A percentile compares a stretch with the other conserved stretches of the same genome.
These are phyloP conservation scores for Colletotrichum destructivum DNA, from an alignment of 2,329 filamentous ascomycete genomes.

Conservation along the genomic window DNA sequence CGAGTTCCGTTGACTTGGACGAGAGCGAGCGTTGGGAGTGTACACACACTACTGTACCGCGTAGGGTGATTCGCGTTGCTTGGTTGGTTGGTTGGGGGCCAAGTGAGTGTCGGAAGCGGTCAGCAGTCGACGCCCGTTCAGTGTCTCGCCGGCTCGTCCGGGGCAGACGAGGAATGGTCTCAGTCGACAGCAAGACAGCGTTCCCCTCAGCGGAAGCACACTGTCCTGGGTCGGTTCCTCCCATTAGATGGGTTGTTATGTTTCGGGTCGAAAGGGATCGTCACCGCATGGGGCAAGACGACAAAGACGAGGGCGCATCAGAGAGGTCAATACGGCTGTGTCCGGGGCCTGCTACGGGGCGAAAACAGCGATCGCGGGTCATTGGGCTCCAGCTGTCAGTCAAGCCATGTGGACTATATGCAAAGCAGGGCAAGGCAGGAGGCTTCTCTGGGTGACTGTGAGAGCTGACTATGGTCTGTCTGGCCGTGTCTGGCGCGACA, in stretches of 20 bases:
- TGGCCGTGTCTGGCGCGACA: not conserved
- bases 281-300: conserved; percentile 8
- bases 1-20: not conserved
- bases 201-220: conserved; percentile 10
- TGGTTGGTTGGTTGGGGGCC: not conserved
- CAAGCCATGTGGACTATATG: not conserved
- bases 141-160: conserved; percentile 30
- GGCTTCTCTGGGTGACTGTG: not conserved
- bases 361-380: conserved; percentile 36
- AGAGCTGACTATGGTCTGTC: not conserved
- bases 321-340: conserved; percentile 3
- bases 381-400: conserved; percentile 8
- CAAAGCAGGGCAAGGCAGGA: not conserved
- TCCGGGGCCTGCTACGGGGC: conserved; percentile 31
- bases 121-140: conserved; percentile 28
- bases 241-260: conserved; percentile 37
- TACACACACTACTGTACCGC: no score
- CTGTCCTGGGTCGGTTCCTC: conserved; percentile 11
- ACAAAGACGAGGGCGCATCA: conserved; percentile 21
- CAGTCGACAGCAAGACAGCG: not conserved
- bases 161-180: conserved; percentile 5
- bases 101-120: conserved; percentile 30
- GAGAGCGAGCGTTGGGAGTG: not conserved
- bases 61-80: conserved; percentile 9
- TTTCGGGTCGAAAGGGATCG: conserved; percentile 34